These are phyloP conservation scores for Trametes cingulata DNA, from an alignment of 768 basidiomycete genomes.

Conservation along the genomic window DNA sequence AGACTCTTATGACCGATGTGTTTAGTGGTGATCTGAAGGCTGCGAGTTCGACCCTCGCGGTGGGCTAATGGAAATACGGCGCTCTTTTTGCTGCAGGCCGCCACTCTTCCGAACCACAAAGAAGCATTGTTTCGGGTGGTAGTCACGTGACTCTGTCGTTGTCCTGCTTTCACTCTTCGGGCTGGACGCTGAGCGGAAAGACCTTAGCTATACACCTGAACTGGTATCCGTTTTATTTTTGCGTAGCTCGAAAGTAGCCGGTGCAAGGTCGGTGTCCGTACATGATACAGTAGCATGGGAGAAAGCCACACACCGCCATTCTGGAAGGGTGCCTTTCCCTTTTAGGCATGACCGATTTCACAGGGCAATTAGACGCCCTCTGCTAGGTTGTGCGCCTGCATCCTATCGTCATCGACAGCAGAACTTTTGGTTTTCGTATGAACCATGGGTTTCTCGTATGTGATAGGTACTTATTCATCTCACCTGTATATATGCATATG, in stretches of 20 bases:
- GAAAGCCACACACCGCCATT: no score
- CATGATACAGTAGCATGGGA: no score
- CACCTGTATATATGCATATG: background rate
- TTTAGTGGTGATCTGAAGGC: conserved; percentile 50
- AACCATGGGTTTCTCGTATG: conserved; percentile 34
- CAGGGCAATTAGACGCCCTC: background rate
- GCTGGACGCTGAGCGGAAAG: no score
- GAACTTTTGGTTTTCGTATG: no score
- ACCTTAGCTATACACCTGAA: no score
- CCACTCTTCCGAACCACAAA: background rate
- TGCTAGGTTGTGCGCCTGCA: background rate
- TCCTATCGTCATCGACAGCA: no score
- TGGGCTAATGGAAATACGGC: conserved; percentile 41
- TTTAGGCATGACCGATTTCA: background rate
- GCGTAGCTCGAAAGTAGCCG: no score
- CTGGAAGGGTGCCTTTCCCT: background rate
- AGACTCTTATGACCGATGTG: conserved; percentile 49
- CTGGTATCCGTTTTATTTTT: no score
- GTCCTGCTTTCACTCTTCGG: background rate
- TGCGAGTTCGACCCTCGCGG: conserved; percentile 68
- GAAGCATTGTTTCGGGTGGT: background rate
- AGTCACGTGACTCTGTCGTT: conserved; percentile 2
- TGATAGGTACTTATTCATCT: conserved; percentile 23
- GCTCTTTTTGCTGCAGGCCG: background rate
- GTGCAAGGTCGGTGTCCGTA: no score